Evolutionary conservation across 192 early-diverging fungal species (phyloP), one percentile per base, ranked within the genome.

Genomic region (Dissophora globulifera): DNA sequence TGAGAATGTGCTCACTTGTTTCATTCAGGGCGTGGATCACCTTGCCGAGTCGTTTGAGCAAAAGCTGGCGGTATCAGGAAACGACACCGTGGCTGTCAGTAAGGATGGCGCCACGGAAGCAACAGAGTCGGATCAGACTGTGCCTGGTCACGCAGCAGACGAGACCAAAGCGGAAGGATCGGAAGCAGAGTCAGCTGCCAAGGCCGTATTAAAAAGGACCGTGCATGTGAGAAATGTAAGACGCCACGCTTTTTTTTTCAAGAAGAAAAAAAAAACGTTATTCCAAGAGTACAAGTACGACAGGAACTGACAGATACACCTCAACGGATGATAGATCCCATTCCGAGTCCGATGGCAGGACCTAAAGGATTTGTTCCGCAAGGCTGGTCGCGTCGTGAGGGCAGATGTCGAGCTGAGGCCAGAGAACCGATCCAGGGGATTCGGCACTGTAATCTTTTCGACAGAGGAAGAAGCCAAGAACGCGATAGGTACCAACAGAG

Each of bases 321-420:
- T n/a, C n/a, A n/a, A n/a, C n/a, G n/a, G n/a, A n/a, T 19, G 19
- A 43, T 58, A 93, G 87, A 67, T 93, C 35, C 91, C 92, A 3
- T 93, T 89, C 53, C 66, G 82, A 45, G 83, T 91, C n/a, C 78
- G 86, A 48, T 92, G 90, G 92, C 92, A 92, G 74, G 90, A 92
- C 43, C 67, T 91, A 26, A 91, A 88, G 42, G 87, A 88, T 63
- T 57, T 85, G 16, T 91, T 94, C 79, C 76, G 88, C 45, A 81
- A 91, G 47, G 86, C 87, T n/a, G 93, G 91, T 29, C 78, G 79
- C 16, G 87, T 92, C 10, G 52, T 88, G 30, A 82, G 92, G 9
- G 86, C 89, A 10, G 92, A 92, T 68, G 87, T 93, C 23, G 79
- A 81, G 2, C 59, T 84, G 47, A 75, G 80, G 25, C 78, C 58